phyloP scores from a whole-genome alignment of 2,329 filamentous ascomycete species.

The Aspergillus phoenicis region DNA sequence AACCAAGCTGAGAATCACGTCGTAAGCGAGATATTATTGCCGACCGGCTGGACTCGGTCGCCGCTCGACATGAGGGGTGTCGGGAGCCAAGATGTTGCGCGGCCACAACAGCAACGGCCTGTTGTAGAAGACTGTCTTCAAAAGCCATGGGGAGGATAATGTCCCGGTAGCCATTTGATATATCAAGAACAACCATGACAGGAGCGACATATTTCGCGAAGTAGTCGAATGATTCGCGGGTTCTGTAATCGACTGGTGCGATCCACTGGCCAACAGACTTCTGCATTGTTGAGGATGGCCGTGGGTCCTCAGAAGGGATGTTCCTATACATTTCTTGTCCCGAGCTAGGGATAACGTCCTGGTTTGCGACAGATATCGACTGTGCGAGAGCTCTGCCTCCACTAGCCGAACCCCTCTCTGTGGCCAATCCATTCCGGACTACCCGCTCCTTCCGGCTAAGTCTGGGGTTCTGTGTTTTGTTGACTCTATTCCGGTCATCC shows the following conservation, averaged over 20 bases:
- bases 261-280: slow-evolving; percentile 16
- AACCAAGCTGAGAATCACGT: slow-evolving; percentile 15
- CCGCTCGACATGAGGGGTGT: slow-evolving; percentile 10
- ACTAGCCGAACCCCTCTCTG: background rate
- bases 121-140: slow-evolving; percentile 26
- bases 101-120: slow-evolving; percentile 27
- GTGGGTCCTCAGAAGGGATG: background rate
- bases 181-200: slow-evolving; percentile 34
- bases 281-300: background rate
- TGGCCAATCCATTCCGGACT: background rate
- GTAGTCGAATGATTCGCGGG: slow-evolving; percentile 22
- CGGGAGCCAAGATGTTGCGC: slow-evolving; percentile 26
- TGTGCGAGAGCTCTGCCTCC: too few relatives aligned
- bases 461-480: background rate
- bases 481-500: background rate
- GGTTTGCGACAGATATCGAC: background rate
- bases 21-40: slow-evolving; percentile 21
- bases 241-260: slow-evolving; percentile 12
- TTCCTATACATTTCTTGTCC: background rate
- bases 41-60: slow-evolving; percentile 20
- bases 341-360: background rate
- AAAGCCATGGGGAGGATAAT: slow-evolving; percentile 32
- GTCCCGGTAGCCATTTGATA: slow-evolving; percentile 34
- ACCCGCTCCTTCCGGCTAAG: background rate
- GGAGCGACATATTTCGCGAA: slow-evolving; percentile 32